Evolutionary conservation across 1,284 basidiomycete genomes (phyloP), one percentile per base, ranked within the genome.

Genomic region (Ceratobasidium sp.): DNA sequence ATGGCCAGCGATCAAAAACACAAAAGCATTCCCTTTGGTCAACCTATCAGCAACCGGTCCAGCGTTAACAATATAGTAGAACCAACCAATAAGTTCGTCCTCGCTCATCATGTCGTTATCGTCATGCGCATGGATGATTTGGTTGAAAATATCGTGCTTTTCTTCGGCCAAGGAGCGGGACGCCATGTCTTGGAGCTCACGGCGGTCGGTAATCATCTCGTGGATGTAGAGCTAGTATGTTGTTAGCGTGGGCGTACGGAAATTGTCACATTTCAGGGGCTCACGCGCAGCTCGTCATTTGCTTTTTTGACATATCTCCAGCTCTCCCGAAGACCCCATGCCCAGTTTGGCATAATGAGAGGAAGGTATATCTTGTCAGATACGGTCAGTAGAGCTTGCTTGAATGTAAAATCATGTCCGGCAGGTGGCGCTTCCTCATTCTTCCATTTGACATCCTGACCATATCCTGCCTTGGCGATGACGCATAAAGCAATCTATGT

Each of bases 1-100:
- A 77, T 89, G 88, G 7, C 88, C 88, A 54, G 88, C 89, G 37
- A 90, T 77, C 46, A 89, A 79, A 58, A 88, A 88, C 16, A 88
- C 84, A 77, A 87, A 88, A 27, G 88, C 85, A 77, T 90, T 89
- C 3, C 86, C 87, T 88, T 71, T 29, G 7, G 24, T 27, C 27
- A 59, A 14, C 34, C 7, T 7, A 7, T 31, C 11, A 58, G 54
- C 54, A 13, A 19, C 5, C 31, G 19, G 5, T 7, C 5, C 2
- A 13, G 58, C 54, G 51, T 63, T 68, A 9, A 19, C 43, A 27
- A 61, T 37, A 41, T 58, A 8, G 7, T 8, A 46, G 1, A 5
- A 77, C 81, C 51, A 76, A 86, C 88, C 86, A 27, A 88, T 82
- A 7, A 89, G 80, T 75, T 88, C 88, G 24, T 80, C 79, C 53